Evolutionary conservation across 73 alveolate species (phyloP).

Genomic region (Uronychia setigera): DNA sequence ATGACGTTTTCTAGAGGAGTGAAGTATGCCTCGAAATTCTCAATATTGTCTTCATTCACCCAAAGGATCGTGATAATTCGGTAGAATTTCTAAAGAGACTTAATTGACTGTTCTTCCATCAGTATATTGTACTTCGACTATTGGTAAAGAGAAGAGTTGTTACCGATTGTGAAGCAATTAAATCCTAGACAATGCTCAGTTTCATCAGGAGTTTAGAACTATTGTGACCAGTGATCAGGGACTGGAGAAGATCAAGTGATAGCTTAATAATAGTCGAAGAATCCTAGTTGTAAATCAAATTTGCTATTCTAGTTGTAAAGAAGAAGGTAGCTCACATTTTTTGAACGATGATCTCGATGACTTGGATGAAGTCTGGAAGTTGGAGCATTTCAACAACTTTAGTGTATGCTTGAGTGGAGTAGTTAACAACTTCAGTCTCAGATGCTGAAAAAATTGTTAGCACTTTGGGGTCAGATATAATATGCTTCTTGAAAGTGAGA

Average conservation of each 20-base stretch:
- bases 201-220: not conserved
- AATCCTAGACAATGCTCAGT: conserved; percentile 11
- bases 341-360: conserved; percentile 52
- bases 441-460: not conserved
- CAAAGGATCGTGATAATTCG: conserved; percentile 44
- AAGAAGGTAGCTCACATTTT: conserved; percentile 26
- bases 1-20: conserved; percentile 17
- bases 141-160: not conserved
- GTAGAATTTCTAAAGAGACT: conserved; percentile 43
- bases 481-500: conserved; percentile 23
- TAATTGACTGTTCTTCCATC: conserved; percentile 26
- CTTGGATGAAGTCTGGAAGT: conserved; percentile 21
- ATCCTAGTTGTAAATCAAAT: not conserved
- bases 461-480: conserved; percentile 54
- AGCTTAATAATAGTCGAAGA: not conserved
- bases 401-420: conserved; percentile 11
- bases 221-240: not conserved
- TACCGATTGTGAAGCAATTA: not conserved
- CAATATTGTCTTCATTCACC: conserved; percentile 54
- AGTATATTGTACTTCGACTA: conserved; percentile 43
- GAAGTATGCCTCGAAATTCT: conserved; percentile 43
- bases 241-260: conserved; percentile 5
- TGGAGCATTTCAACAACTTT: conserved; percentile 41
- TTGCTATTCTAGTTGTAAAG: conserved; percentile 5
- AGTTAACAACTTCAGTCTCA: not conserved